These are phyloP conservation scores for Mycena chlorophos DNA, from an alignment of 768 basidiomycete genomes.

Conservation along the genomic window DNA sequence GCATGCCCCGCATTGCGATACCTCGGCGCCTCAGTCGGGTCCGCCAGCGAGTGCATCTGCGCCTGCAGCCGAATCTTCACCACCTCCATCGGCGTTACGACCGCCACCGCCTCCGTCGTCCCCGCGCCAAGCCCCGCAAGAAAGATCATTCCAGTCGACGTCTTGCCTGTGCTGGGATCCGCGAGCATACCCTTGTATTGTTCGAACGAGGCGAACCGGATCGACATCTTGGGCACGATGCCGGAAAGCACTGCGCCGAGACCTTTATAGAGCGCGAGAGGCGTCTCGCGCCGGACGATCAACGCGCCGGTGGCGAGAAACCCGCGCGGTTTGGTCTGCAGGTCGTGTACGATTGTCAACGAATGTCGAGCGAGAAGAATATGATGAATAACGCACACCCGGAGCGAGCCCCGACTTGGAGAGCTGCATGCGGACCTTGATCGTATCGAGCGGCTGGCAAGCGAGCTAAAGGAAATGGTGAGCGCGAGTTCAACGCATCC, in stretches of 20 bases:
- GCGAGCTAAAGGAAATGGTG: conserved; percentile 45
- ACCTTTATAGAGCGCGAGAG: conserved; percentile 95
- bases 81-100: conserved; percentile 99
- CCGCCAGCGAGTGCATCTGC: conserved; percentile 94
- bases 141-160: conserved; percentile 79
- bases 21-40: conserved; percentile 89
- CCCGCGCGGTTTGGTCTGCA: conserved; percentile 85
- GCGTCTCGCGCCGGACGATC: conserved; percentile 89
- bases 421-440: conserved; percentile 99
- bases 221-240: conserved; percentile 99
- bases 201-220: conserved; percentile 97
- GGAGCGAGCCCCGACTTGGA: conserved; percentile 73
- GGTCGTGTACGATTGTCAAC: conserved; percentile 2
- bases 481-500: not conserved
- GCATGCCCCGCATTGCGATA: conserved; percentile 98
- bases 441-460: conserved; percentile 96
- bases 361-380: not conserved
- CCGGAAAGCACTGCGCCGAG: conserved; percentile 95
- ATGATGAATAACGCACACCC: conserved; percentile 63
- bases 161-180: conserved; percentile 75
- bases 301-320: conserved; percentile 88
- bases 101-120: conserved; percentile 89
- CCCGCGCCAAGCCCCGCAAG: conserved; percentile 94
- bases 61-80: conserved; percentile 98
- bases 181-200: conserved; percentile 85